These are phyloP conservation scores for Botryosphaeria dothidea DNA, from an alignment of 2,329 filamentous ascomycete species.

Conservation along the genomic window DNA sequence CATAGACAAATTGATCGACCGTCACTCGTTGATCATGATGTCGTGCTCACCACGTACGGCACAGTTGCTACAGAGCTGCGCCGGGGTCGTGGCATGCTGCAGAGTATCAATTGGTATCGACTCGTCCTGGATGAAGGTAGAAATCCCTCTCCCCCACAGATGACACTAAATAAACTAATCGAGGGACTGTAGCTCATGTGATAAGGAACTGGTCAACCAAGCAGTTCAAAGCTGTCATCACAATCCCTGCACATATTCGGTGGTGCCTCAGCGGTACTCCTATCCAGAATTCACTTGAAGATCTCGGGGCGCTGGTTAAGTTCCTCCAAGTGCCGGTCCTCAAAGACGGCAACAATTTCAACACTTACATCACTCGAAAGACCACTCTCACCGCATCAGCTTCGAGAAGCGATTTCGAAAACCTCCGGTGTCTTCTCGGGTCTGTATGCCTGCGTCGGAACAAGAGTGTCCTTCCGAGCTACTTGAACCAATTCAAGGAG, in stretches of 20 bases:
- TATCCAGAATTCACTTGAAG: conserved; percentile 25
- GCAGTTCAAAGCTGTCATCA: conserved; percentile 41
- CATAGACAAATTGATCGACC: background rate
- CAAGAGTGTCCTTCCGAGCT: conserved; percentile 11
- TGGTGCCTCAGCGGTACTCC: conserved; percentile 57
- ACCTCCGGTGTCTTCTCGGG: conserved; percentile 14
- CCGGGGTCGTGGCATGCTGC: background rate
- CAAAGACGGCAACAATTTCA: conserved; percentile 17
- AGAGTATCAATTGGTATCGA: background rate
- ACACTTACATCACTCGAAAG: conserved; percentile 15
- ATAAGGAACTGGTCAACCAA: conserved; percentile 49
- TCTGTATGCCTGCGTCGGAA: conserved; percentile 23
- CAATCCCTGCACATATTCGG: conserved; percentile 44
- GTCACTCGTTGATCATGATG: background rate
- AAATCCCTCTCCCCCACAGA: background rate
- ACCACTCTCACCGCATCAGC: background rate
- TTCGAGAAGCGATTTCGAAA: background rate
- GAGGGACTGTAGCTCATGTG: conserved; percentile 41
- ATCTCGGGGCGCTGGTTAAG: conserved; percentile 24
- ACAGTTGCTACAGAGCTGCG: background rate
- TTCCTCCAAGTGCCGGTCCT: conserved; percentile 27
- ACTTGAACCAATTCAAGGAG: background rate
- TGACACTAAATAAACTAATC: background rate
- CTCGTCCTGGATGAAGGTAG: conserved; percentile 2
- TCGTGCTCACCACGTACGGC: background rate